phyloP scores from a whole-genome alignment of 495 filamentous ascomycete species.

The Penicillium flavigenum region DNA sequence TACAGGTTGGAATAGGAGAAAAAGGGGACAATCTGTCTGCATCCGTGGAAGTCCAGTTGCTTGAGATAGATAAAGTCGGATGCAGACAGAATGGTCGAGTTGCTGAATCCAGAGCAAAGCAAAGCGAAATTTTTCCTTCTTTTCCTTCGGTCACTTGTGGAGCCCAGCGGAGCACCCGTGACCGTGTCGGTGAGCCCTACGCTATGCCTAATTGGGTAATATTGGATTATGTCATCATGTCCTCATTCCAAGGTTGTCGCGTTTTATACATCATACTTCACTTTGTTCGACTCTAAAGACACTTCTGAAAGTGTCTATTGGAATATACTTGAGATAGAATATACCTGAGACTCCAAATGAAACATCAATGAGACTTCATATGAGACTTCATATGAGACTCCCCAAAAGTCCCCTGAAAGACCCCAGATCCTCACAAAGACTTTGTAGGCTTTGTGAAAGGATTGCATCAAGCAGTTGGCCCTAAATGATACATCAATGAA shows the following conservation, averaged over 20 bases:
- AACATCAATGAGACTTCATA: not conserved
- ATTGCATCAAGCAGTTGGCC: not conserved
- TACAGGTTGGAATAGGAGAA: constrained; percentile 20
- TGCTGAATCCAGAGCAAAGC: constrained; percentile 9
- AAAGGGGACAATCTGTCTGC: constrained; percentile 21
- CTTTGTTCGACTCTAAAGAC: not conserved
- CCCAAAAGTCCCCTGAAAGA: not conserved
- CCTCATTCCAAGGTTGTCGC: not conserved
- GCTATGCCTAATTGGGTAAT: constrained; percentile 19
- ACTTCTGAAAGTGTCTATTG: not conserved
- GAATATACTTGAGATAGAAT: too few species aligned
- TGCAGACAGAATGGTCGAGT: constrained; percentile 23
- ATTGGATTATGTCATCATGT: constrained; percentile 25
- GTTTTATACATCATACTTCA: not conserved
- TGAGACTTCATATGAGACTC: not conserved
- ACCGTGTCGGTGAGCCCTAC: constrained; percentile 23
- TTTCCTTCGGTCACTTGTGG: constrained; percentile 16
- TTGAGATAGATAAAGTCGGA: constrained; percentile 13
- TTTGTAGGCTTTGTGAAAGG: not conserved
- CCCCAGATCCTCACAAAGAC: not conserved
- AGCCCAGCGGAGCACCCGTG: constrained; percentile 28
- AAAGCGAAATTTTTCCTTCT: constrained; percentile 27
- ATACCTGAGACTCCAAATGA: too few species aligned
- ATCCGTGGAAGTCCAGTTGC: constrained; percentile 20
- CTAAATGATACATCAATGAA: not conserved